Evolutionary conservation across 805 yeast species (phyloP), one percentile per base, ranked within the genome.

Genomic region (Grigorovia humatica): DNA sequence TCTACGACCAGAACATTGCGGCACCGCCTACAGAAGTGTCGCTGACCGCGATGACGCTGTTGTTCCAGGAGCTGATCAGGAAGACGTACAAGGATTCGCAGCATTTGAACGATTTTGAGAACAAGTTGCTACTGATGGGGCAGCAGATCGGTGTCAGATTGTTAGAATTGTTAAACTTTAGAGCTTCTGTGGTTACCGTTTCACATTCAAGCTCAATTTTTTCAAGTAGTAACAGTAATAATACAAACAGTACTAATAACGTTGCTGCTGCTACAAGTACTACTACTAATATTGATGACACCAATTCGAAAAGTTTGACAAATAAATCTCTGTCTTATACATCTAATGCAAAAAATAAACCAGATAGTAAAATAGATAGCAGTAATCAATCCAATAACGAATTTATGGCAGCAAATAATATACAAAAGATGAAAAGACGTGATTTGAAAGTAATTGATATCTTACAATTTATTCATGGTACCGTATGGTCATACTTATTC

Each of bases 401-500:
- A 4, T n/a, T 12, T n/a, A 44, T 32, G 15, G 50, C 58, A 15
- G 55, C 65, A 1, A 53, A 48, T 30, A 32, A 29, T 20, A 43
- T 43, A 18, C 43, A 38, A 11, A 57, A 54, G 32, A 62, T 64
- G 62, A 59, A 61, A 49, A 63, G 68, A 29, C 75, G 95, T 54
- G 89, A 85, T 60, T 72, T 78, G 38, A 77, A 79, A 51, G 75
- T 83, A 27, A 71, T 90, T 44, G 88, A 86, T 46, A 76, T 83
- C 11, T 68, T 84, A 52, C 88, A 83, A 63, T 85, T 83, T 60
- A 78, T 88, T 12, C 87, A 85, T 59, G 79, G 87, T 1, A 73
- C 80, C 1, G 71, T 89, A 38, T 88, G 96, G 96, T 75, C 75
- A 49, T 71, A 82, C 23, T 67, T 87, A 19, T 88, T 89, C 68